Base-by-base conservation (phyloP, 257 asterid genomes). In the Cynanchum wilfordii region DNA sequence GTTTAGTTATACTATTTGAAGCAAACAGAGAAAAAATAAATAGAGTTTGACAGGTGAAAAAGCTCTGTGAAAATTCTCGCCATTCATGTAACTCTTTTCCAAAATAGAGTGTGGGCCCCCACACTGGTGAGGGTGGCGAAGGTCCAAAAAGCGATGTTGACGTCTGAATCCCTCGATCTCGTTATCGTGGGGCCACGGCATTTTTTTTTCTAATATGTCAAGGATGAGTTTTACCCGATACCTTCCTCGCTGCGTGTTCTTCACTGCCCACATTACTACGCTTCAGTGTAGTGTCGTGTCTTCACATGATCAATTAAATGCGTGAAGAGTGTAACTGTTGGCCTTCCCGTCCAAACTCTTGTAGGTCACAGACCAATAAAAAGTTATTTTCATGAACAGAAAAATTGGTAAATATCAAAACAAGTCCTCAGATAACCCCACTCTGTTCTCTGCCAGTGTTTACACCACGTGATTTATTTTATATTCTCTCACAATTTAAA, bases 301-400 rank as follows among this genome's bases (percentile, higher is more conserved):
- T 3, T 22, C 19, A 54, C 36, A 27, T 2, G 49, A 1, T 1
- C 0, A 9, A 0, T 0, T n/a, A 1, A 49, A 47, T 30, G 79
- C 74, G 80, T 81, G 80, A 16, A 16, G 22, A 8, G 5, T 0
- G 36, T 13, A 57, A 55, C 24, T 73, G 72, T 42, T 76, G 78
- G 69, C 83, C 75, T 59, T 17, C 40, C 76, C 63, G 63, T 71
- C 71, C 78, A 4, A 4, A 68, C 71, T 65, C 78, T 51, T 75
- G 77, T 82, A 78, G 77, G 80, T 58, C 72, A 72, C 75, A 72
- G 76, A 45, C 82, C 87, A 80, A 82, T 76, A 57, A 78, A 64
- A 63, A 73, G 83, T 71, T 55, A 74, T 78, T 82, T 80, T 78
- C 75, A 76, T 68, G 67, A 71, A 76, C 78, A 70, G 71, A 42